Evolutionary conservation across 768 basidiomycete species (phyloP), one percentile per base, ranked within the genome.

Genomic region (Lentinula sp.): DNA sequence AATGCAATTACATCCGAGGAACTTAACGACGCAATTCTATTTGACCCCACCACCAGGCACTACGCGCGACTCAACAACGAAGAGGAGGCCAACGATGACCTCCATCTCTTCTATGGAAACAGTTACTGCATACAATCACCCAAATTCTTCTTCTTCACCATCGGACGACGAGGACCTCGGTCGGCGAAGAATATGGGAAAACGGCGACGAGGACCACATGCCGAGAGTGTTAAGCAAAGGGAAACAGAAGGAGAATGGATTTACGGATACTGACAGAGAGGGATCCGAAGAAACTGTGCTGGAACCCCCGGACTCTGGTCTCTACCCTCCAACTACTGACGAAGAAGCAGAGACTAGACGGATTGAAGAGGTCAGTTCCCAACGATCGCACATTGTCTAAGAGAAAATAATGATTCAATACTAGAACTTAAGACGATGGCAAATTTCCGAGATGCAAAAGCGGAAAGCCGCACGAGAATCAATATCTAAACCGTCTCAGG

Each of bases 391-490:
- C 45, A 59, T 20, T 45, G 62, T 60, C 35, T 18, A 35, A 37
- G n/a, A 61, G 57, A 56, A 42, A 56, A 57, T 39, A 28, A 61
- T 41, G 48, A 42, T 64, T 46, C 57, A 48, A 5, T 12, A 12
- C 42, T 71, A 93, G 91, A 93, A 84, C 62, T 77, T 94, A 32
- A 79, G 81, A 65, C 81, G 81, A 46, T 93, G 91, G 92, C 91
- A 93, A 66, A 74, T 84, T 50, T 84, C 84, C 43, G 91, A 93
- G 68, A 81, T 88, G 18, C 85, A 85, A 66, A 81, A 89, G 61
- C 82, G 91, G 75, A 92, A 86, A 72, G 79, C 82, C 39, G 86
- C 82, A 3, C 81, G 91, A 59, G 87, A 85, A 60, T 85, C 87
- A 2, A 56, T 57, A 0, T 8, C 4, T 56, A 45, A 64, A 28